Evolutionary conservation across 2,329 filamentous ascomycete species (phyloP).

Genomic region (Trichoderma endophyticum): DNA sequence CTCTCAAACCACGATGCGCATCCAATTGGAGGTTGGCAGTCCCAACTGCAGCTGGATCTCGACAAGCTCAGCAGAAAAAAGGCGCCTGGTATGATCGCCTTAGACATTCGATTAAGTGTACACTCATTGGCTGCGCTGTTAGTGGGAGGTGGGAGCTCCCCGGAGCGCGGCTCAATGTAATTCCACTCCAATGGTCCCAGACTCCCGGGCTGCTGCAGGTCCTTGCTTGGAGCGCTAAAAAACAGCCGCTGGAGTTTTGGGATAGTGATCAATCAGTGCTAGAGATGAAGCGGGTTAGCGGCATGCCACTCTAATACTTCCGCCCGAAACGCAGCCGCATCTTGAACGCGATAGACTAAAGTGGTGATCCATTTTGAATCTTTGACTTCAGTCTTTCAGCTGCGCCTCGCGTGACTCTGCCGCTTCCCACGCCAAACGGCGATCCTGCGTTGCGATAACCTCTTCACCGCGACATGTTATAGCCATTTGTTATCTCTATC

Average conservation of each 20-base stretch:
- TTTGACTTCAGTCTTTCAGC: background rate
- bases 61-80: slow-evolving; percentile 16
- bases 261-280: background rate
- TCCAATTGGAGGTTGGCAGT: slow-evolving; percentile 9
- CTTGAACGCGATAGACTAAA: background rate
- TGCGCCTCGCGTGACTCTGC: slow-evolving; percentile 7
- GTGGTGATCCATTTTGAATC: background rate
- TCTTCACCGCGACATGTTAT: slow-evolving; percentile 28
- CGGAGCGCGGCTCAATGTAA: slow-evolving; percentile 22
- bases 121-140: slow-evolving; percentile 21
- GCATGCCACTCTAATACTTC: background rate
- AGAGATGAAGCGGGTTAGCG: background rate
- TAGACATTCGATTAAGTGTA: slow-evolving; percentile 19
- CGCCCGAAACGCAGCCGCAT: background rate
- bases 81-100: slow-evolving; percentile 1
- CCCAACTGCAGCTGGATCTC: background rate
- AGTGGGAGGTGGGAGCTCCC: background rate
- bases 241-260: background rate
- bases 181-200: background rate
- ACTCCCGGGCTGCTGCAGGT: background rate
- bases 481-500: slow-evolving; percentile 16
- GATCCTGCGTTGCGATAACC: background rate
- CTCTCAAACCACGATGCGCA: slow-evolving; percentile 1
- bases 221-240: background rate
- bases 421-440: background rate